These are phyloP conservation scores for Thuidium tamariscinum DNA, from an alignment of 225 moss, liverwort and hornwort genomes.

Conservation along the genomic window DNA sequence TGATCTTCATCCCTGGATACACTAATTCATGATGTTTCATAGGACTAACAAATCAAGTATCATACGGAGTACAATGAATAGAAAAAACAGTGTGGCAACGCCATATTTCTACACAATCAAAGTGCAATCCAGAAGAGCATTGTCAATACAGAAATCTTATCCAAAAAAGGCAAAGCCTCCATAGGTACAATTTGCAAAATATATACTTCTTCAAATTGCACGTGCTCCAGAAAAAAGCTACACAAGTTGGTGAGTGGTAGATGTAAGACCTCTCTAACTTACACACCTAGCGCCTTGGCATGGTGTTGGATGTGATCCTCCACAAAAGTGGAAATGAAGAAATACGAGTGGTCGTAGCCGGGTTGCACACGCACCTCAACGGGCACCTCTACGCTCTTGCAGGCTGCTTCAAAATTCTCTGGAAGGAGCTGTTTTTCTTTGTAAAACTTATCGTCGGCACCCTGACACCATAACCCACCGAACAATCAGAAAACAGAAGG, in stretches of 20 bases:
- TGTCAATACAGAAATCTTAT: background rate
- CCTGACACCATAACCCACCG: constrained; percentile 23
- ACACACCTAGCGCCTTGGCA: constrained; percentile 46
- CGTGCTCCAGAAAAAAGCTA: background rate
- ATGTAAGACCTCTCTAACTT: background rate
- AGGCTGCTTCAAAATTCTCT: constrained; percentile 58
- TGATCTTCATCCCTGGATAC: background rate
- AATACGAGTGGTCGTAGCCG: constrained; percentile 86
- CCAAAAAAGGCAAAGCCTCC: background rate
- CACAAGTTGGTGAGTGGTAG: background rate
- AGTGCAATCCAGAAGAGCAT: background rate
- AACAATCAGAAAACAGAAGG: background rate
- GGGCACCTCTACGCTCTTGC: constrained; percentile 38
- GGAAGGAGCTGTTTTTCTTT: constrained; percentile 58
- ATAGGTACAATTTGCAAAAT: background rate
- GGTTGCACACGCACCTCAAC: constrained; percentile 48
- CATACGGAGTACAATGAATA: background rate
- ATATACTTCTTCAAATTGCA: background rate
- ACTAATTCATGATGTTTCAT: background rate
- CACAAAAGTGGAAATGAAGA: constrained; percentile 70
- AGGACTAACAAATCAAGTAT: background rate
- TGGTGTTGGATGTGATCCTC: constrained; percentile 68
- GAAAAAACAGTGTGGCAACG: background rate
- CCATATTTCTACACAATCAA: background rate
- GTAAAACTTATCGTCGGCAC: constrained; percentile 55